Conservation (phyloP, 495 filamentous ascomycete genomes). For the Letharia lupina region DNA sequence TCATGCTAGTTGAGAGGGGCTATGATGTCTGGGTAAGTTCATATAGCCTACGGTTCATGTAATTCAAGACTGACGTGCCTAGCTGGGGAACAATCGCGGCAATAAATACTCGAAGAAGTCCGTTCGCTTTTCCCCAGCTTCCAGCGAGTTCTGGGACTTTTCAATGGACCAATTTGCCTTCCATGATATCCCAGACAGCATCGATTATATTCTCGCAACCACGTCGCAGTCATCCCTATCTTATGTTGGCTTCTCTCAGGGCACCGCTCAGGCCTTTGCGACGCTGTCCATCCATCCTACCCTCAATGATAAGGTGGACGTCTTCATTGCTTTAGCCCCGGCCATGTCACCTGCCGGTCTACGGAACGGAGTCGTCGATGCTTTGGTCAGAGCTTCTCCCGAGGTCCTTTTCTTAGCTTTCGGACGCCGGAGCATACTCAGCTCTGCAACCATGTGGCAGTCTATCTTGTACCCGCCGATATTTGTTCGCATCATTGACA, state of each 20-base stretch:
- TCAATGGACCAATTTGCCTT: slow-evolving; percentile 98
- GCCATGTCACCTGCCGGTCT: slow-evolving; percentile 95
- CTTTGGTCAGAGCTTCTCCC: slow-evolving; percentile 87
- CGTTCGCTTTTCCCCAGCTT: slow-evolving; percentile 59
- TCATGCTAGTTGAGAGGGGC: slow-evolving; percentile 80
- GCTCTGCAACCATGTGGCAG: slow-evolving; percentile 95
- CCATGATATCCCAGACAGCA: slow-evolving; percentile 91
- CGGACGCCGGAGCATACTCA: slow-evolving; percentile 86
- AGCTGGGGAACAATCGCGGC: slow-evolving; percentile 92
- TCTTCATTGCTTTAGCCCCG: slow-evolving; percentile 94
- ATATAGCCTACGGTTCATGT: background rate
- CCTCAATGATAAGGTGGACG: slow-evolving; percentile 87
- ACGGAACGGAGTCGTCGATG: slow-evolving; percentile 78
- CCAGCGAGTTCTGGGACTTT: slow-evolving; percentile 86
- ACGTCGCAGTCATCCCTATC: slow-evolving; percentile 79
- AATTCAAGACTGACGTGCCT: slow-evolving; percentile 6
- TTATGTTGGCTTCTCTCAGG: slow-evolving; percentile 95
- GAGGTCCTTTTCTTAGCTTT: slow-evolving; percentile 90
- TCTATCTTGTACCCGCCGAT: slow-evolving; percentile 90
- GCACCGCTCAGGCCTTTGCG: slow-evolving; percentile 93
- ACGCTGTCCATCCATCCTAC: slow-evolving; percentile 87
- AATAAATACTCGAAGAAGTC: slow-evolving; percentile 99
- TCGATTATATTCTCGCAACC: slow-evolving; percentile 79
- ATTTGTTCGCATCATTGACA: slow-evolving; percentile 82
- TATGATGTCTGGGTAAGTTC: slow-evolving; percentile 88